Conservation (phyloP, 768 basidiomycete species). For the Leccinum incarnatum region DNA sequence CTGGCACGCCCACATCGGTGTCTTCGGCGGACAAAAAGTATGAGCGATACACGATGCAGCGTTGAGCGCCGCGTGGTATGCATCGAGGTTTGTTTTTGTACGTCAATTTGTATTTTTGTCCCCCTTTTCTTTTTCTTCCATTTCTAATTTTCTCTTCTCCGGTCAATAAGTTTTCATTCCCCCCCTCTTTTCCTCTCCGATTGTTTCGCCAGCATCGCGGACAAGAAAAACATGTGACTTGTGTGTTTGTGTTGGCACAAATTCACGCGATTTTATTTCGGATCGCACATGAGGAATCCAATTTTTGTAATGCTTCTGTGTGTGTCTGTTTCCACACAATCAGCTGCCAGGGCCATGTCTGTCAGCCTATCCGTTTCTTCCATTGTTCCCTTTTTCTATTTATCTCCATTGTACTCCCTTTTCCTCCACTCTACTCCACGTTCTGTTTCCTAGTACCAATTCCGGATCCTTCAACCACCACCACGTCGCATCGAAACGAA, state of each 20-base stretch:
- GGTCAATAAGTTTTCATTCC: neutral
- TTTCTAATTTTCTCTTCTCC: neutral
- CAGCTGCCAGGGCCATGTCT: neutral
- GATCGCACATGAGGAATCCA: neutral
- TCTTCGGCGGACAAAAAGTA: slow-evolving; percentile 37
- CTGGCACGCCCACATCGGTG: slow-evolving; percentile 38
- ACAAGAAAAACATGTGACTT: neutral
- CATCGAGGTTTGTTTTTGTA: neutral
- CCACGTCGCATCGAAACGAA: neutral
- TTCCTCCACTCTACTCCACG: neutral
- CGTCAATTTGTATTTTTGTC: slow-evolving; percentile 2
- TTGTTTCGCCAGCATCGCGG: neutral
- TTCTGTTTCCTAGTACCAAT: neutral
- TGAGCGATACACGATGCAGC: slow-evolving; percentile 28
- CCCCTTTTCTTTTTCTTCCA: slow-evolving; percentile 4
- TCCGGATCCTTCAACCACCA: neutral
- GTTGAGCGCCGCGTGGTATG: slow-evolving; percentile 10
- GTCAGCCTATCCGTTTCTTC: neutral
- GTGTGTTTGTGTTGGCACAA: neutral
- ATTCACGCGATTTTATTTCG: neutral
- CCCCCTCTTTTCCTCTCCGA: neutral
- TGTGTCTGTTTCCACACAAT: neutral
- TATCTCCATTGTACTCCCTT: neutral
- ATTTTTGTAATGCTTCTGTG: neutral
- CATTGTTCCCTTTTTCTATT: neutral